phyloP scores from a whole-genome alignment of 2,329 filamentous ascomycete species.

The Pseudocercospora pini-densiflorae region DNA sequence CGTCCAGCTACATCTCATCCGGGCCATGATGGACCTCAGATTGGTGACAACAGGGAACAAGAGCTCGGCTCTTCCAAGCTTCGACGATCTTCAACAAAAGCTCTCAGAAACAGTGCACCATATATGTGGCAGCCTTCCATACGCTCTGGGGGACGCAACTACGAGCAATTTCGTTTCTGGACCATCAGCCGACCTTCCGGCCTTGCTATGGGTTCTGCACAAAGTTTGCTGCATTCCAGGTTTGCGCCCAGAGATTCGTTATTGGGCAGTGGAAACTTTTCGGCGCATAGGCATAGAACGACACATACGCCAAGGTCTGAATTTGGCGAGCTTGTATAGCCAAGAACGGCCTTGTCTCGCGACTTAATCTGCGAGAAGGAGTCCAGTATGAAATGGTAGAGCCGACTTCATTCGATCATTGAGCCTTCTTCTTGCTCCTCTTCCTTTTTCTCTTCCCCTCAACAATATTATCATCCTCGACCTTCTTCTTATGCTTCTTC shows the following conservation, averaged over 20 bases:
- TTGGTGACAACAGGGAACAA: background rate
- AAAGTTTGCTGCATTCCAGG: background rate
- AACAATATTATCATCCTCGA: constrained; percentile 35
- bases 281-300: background rate
- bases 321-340: background rate
- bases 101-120: background rate
- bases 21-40: background rate
- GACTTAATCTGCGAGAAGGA: background rate
- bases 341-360: background rate
- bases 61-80: background rate
- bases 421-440: constrained; percentile 20
- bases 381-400: background rate
- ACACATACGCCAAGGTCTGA: background rate
- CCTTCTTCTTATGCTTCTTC: constrained; percentile 37
- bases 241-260: background rate
- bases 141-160: background rate
- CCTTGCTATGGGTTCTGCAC: background rate
- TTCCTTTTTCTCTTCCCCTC: constrained; percentile 46
- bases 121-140: background rate
- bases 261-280: background rate
- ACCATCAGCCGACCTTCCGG: background rate
- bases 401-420: background rate
- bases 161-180: background rate
- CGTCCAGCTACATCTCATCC: background rate
- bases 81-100: background rate